These are phyloP conservation scores for Pichia sp. DNA, from an alignment of 1,139 yeast genomes.

Conservation along the genomic window DNA sequence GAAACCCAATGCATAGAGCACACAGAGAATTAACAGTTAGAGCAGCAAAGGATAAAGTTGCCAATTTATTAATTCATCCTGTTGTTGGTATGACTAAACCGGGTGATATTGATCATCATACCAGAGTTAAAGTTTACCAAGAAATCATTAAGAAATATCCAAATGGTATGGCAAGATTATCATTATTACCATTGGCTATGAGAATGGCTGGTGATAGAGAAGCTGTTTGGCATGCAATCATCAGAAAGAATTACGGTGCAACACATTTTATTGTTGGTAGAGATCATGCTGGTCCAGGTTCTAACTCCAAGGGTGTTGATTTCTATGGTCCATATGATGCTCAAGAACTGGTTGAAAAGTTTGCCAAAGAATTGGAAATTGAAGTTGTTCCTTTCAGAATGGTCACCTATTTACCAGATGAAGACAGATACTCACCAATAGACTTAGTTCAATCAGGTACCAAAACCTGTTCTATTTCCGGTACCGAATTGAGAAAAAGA, in stretches of 20 bases:
- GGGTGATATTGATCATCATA: slow-evolving; percentile 96
- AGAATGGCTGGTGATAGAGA: slow-evolving; percentile 99
- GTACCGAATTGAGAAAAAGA: slow-evolving; percentile 87
- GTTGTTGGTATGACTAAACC: slow-evolving; percentile 97
- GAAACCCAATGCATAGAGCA: slow-evolving; percentile 98
- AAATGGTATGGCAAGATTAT: slow-evolving; percentile 82
- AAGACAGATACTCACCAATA: slow-evolving; percentile 91
- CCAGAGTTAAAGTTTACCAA: slow-evolving; percentile 91
- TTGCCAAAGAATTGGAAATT: slow-evolving; percentile 70
- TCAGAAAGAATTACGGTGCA: slow-evolving; percentile 94
- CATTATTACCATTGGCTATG: slow-evolving; percentile 91
- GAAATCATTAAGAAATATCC: slow-evolving; percentile 90
- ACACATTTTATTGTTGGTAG: slow-evolving; percentile 97
- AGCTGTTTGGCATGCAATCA: slow-evolving; percentile 97
- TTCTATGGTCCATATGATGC: slow-evolving; percentile 98
- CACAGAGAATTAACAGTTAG: slow-evolving; percentile 94
- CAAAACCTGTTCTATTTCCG: slow-evolving; percentile 85
- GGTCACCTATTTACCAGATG: slow-evolving; percentile 95
- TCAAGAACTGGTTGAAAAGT: slow-evolving; percentile 74
- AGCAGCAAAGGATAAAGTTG: slow-evolving; percentile 75
- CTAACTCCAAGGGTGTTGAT: slow-evolving; percentile 84
- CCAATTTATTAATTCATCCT: slow-evolving; percentile 87
- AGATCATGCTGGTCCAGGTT: slow-evolving; percentile 90
- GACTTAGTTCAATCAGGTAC: slow-evolving; percentile 80
- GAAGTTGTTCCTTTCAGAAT: slow-evolving; percentile 94